Evolutionary conservation across 805 yeast species (phyloP).

Genomic region (Candida wancherniae): DNA sequence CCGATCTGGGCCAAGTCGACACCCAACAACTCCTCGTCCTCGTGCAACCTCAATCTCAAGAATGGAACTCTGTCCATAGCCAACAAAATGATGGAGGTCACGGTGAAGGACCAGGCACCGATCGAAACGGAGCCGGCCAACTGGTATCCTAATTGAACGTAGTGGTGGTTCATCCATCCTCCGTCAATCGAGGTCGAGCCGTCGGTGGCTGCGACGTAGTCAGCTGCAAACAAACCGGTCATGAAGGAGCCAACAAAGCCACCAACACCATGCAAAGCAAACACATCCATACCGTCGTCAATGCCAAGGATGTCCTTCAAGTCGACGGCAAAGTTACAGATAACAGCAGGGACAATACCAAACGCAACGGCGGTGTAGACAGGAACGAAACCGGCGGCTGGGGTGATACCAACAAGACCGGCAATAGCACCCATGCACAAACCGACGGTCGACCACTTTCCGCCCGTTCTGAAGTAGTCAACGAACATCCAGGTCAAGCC

Average conservation of each 20-base stretch:
- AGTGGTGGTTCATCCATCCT: slow-evolving; percentile 87
- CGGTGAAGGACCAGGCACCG: slow-evolving; percentile 68
- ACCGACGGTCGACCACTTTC: slow-evolving; percentile 90
- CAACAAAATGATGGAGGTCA: slow-evolving; percentile 65
- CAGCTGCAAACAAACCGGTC: slow-evolving; percentile 91
- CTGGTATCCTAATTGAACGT: slow-evolving; percentile 81
- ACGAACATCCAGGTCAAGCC: slow-evolving; percentile 92
- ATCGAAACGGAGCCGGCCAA: slow-evolving; percentile 71
- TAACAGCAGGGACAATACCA: slow-evolving; percentile 27
- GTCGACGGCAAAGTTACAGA: slow-evolving; percentile 84
- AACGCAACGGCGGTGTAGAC: slow-evolving; percentile 46
- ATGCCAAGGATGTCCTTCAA: slow-evolving; percentile 65
- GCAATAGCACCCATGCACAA: slow-evolving; percentile 91
- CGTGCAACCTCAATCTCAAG: slow-evolving; percentile 74
- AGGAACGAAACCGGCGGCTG: slow-evolving; percentile 96
- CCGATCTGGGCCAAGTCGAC: slow-evolving; percentile 89
- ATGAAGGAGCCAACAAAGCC: slow-evolving; percentile 78
- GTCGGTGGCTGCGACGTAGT: slow-evolving; percentile 81
- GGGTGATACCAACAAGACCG: slow-evolving; percentile 93
- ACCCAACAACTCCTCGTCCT: slow-evolving; percentile 85
- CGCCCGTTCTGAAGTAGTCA: slow-evolving; percentile 81
- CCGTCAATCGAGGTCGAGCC: slow-evolving; percentile 64
- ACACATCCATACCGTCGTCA: slow-evolving; percentile 95
- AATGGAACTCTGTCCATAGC: slow-evolving; percentile 72
- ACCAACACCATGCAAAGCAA: slow-evolving; percentile 91